These are phyloP conservation scores for Polychaeton citri DNA, from an alignment of 2,329 filamentous ascomycete species.

Conservation along the genomic window DNA sequence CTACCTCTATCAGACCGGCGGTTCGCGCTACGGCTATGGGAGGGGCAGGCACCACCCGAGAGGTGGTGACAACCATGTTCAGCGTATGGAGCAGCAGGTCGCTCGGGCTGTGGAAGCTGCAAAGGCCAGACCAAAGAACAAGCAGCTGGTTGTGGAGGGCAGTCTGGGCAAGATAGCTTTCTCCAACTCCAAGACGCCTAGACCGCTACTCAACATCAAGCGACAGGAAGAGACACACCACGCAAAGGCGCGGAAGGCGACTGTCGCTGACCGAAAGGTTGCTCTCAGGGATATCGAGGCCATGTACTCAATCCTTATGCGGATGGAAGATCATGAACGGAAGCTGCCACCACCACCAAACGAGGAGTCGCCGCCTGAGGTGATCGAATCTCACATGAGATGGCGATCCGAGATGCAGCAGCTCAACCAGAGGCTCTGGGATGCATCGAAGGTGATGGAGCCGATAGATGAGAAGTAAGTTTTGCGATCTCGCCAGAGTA, in stretches of 20 bases:
- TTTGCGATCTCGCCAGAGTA: background rate
- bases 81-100: constrained; percentile 98
- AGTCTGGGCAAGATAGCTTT: constrained; percentile 97
- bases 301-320: constrained; percentile 80
- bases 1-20: constrained; percentile 89
- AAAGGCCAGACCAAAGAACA: constrained; percentile 95
- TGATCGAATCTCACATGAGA: constrained; percentile 61
- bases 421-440: constrained; percentile 75
- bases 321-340: constrained; percentile 84
- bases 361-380: constrained; percentile 51
- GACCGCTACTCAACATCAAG: constrained; percentile 91
- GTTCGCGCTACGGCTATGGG: constrained; percentile 60
- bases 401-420: constrained; percentile 59
- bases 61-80: constrained; percentile 90
- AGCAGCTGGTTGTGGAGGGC: constrained; percentile 89
- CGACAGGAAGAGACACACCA: constrained; percentile 53
- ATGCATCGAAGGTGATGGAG: constrained; percentile 80
- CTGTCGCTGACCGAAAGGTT: constrained; percentile 62
- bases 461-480: constrained; percentile 53
- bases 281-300: constrained; percentile 77
- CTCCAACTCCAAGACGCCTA: constrained; percentile 95
- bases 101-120: constrained; percentile 93
- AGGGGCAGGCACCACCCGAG: constrained; percentile 55
- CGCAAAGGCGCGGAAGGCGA: constrained; percentile 36
- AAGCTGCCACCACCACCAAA: constrained; percentile 57